These are phyloP conservation scores for Dendrobium nobile DNA, from an alignment of 106 monocot species.

Conservation along the genomic window DNA sequence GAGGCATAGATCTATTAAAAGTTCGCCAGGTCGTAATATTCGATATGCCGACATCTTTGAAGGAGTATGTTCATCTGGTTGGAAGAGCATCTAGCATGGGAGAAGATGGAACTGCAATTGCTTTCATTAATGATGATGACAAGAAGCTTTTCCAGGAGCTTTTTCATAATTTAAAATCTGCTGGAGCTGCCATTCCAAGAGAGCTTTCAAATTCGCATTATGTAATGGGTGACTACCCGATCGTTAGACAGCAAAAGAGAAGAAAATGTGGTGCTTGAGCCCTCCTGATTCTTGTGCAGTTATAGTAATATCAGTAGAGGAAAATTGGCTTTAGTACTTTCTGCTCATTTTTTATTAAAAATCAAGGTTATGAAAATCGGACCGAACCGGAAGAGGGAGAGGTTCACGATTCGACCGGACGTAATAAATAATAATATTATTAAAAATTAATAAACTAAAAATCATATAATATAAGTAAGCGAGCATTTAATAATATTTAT, in stretches of 20 bases:
- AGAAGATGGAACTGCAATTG: constrained; percentile 54
- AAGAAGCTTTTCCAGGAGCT: constrained; percentile 66
- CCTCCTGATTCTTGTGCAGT: not conserved
- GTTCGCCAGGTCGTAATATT: constrained; percentile 76
- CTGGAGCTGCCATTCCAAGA: constrained; percentile 52
- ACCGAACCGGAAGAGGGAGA: too few relatives aligned
- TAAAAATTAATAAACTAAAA: too few relatives aligned
- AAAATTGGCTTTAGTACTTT: not conserved
- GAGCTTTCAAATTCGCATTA: constrained; percentile 58
- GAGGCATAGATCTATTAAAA: constrained; percentile 69
- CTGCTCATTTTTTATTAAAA: not conserved
- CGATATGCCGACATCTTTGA: constrained; percentile 82
- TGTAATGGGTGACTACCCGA: constrained; percentile 9
- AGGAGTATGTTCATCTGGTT: constrained; percentile 79
- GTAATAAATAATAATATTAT: too few relatives aligned
- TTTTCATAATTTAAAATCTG: constrained; percentile 49
- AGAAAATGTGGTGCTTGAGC: constrained; percentile 39
- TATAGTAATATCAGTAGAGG: not conserved
- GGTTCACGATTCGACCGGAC: too few relatives aligned
- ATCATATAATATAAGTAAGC: too few relatives aligned
- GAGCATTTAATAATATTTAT: too few relatives aligned
- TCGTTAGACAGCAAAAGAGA: constrained; percentile 25
- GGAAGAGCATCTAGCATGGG: constrained; percentile 90
- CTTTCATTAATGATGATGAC: constrained; percentile 78
- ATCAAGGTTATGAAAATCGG: too few relatives aligned